Conservation (phyloP, 1,139 yeast species). For the Pichia kudriavzevii region DNA sequence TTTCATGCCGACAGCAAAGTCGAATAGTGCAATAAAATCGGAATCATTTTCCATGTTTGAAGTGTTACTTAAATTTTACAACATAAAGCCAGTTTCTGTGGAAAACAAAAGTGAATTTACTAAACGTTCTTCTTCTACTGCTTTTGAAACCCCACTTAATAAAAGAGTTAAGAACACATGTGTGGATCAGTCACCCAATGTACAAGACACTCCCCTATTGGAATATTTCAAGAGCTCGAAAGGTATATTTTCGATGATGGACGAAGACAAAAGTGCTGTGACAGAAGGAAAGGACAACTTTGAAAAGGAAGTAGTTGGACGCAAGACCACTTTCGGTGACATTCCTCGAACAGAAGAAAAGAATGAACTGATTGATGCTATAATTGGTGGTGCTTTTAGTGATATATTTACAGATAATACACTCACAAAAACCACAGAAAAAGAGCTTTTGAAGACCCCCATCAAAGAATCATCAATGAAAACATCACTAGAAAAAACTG, state of each 20-base stretch:
- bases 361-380: constrained; percentile 17
- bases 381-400: constrained; percentile 33
- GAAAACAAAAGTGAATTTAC: too few species aligned
- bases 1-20: constrained; percentile 36
- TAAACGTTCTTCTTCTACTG: too few species aligned
- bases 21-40: too few species aligned
- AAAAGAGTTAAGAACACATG: constrained; percentile 5
- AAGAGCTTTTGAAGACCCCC: constrained; percentile 6
- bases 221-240: constrained; percentile 12
- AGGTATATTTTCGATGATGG: constrained; percentile 8
- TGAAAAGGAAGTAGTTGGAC: too few species aligned
- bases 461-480: constrained; percentile 1
- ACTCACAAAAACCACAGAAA: constrained; percentile 20
- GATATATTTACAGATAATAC: constrained; percentile 53
- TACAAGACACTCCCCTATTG: constrained; percentile 12
- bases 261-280: neutral
- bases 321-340: too few species aligned
- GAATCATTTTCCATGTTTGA: too few species aligned
- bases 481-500: neutral
- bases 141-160: constrained; percentile 9
- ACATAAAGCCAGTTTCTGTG: too few species aligned
- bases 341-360: too few species aligned
- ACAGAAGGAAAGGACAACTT: neutral
- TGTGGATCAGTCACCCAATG: constrained; percentile 1
- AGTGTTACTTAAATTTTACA: constrained; percentile 10